Percentiles rank a stretch among this genome's conserved stretches.
phyloP scores from a whole-genome alignment of 768 basidiomycete genomes.

The Mycena olivaceomarginata region DNA sequence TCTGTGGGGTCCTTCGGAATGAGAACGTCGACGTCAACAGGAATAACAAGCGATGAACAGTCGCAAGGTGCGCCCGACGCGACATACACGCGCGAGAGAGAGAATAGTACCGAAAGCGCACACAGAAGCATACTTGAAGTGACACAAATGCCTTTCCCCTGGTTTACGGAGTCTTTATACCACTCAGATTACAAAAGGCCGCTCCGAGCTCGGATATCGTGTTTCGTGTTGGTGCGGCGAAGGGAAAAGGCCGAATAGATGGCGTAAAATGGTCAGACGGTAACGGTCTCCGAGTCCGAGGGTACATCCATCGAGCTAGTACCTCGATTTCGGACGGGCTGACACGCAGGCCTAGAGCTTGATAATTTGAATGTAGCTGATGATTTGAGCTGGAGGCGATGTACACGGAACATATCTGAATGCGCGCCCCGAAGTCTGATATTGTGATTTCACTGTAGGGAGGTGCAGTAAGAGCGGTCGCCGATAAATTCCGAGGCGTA shows the following conservation, averaged over 20 bases:
- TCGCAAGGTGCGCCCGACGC: no score
- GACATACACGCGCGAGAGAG: no score
- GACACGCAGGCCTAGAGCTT: neutral
- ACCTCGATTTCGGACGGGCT: neutral
- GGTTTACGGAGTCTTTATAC: no score
- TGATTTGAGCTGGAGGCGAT: constrained; percentile 9
- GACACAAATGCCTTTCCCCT: no score
- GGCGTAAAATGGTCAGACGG: constrained; percentile 5
- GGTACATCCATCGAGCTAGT: constrained; percentile 3
- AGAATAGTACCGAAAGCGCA: no score
- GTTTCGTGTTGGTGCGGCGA: constrained; percentile 4
- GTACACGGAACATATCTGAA: neutral
- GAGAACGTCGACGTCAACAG: no score
- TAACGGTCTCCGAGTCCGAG: constrained; percentile 4
- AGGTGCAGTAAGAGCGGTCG: neutral
- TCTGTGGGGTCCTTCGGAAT: no score
- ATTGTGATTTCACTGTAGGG: neutral
- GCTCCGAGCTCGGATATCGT: constrained; percentile 1
- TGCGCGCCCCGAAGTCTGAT: neutral
- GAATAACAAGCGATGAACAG: no score
- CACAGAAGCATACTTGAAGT: no score
- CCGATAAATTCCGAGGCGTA: constrained; percentile 4
- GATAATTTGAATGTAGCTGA: constrained; percentile 3
- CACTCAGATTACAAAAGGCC: constrained; percentile 2
- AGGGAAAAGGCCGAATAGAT: constrained; percentile 3